Percentiles rank a stretch among this genome's conserved stretches.
phyloP scores from a whole-genome alignment of 2,329 filamentous ascomycete genomes.

The Diaporthe capsici region DNA sequence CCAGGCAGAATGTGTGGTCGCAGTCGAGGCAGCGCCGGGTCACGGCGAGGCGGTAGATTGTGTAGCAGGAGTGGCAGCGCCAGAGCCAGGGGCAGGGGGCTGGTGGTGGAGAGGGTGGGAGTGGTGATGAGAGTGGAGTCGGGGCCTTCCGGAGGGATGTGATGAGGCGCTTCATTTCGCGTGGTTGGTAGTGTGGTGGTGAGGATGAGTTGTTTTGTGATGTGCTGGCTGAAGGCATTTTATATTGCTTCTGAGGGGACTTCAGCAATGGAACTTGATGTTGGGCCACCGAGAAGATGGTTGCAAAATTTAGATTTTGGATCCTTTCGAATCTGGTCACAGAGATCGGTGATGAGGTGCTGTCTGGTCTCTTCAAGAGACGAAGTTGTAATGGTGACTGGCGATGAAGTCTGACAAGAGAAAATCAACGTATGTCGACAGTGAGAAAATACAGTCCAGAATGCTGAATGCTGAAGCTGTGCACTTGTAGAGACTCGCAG shows the following conservation, averaged over 20 bases:
- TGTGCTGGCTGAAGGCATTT: not conserved
- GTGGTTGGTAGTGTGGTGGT: not conserved
- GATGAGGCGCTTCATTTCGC: not conserved
- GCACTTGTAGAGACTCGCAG: too few relatives aligned
- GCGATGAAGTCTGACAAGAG: not conserved
- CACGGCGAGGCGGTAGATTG: constrained; percentile 47
- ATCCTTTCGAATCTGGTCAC: not conserved
- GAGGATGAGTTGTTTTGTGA: not conserved
- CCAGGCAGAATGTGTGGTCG: constrained; percentile 53
- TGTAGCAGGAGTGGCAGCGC: constrained; percentile 51
- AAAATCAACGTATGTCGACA: not conserved
- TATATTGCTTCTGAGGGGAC: not conserved
- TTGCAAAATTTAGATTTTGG: too few relatives aligned
- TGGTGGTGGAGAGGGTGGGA: not conserved
- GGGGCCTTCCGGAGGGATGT: constrained; percentile 16
- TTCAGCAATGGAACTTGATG: too few relatives aligned
- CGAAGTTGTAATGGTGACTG: not conserved
- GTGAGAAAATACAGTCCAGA: too few relatives aligned
- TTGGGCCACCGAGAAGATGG: not conserved
- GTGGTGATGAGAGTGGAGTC: constrained; percentile 29
- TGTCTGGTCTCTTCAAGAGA: not conserved
- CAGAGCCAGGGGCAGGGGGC: constrained; percentile 50
- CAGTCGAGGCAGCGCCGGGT: constrained; percentile 58
- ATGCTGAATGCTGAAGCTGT: not conserved
- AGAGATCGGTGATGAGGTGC: not conserved